A percentile compares a stretch with the other conserved stretches of the same genome.
phyloP scores from a whole-genome alignment of 2,329 filamentous ascomycete species.

The Ceratocystis variospora region DNA sequence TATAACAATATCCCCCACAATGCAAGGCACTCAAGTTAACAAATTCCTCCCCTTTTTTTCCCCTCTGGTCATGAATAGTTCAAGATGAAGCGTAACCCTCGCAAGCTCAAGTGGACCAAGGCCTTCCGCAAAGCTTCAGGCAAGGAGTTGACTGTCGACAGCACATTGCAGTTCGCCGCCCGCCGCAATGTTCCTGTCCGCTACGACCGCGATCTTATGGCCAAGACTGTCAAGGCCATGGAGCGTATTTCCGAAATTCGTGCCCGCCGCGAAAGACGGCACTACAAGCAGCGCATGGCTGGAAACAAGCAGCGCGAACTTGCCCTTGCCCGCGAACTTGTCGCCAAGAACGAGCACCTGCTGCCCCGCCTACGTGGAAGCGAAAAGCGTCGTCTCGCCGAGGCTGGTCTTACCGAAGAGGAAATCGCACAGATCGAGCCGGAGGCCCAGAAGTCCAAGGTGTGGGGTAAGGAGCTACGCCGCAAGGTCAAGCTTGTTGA shows the following conservation, averaged over 20 bases:
- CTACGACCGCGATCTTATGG: constrained; percentile 86
- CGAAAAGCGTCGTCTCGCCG: constrained; percentile 46
- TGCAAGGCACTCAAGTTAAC: neutral
- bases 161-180: constrained; percentile 79
- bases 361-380: constrained; percentile 57
- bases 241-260: constrained; percentile 77
- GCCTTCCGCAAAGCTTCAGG: constrained; percentile 67
- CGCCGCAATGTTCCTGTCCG: constrained; percentile 88
- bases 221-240: constrained; percentile 85
- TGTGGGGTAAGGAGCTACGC: constrained; percentile 33
- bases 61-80: constrained; percentile 37
- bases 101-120: constrained; percentile 96
- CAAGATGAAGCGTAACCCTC: constrained; percentile 96
- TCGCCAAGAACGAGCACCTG: constrained; percentile 84
- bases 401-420: constrained; percentile 36
- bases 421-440: constrained; percentile 36
- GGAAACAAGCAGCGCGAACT: constrained; percentile 76
- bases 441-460: constrained; percentile 28
- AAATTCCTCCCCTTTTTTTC: neutral
- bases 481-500: constrained; percentile 19
- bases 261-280: constrained; percentile 67
- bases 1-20: neutral
- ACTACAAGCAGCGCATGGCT: constrained; percentile 87
- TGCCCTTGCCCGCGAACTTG: constrained; percentile 69
- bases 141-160: constrained; percentile 86